Conservation (phyloP, 2,329 filamentous ascomycete genomes). For the Lojkania enalia region DNA sequence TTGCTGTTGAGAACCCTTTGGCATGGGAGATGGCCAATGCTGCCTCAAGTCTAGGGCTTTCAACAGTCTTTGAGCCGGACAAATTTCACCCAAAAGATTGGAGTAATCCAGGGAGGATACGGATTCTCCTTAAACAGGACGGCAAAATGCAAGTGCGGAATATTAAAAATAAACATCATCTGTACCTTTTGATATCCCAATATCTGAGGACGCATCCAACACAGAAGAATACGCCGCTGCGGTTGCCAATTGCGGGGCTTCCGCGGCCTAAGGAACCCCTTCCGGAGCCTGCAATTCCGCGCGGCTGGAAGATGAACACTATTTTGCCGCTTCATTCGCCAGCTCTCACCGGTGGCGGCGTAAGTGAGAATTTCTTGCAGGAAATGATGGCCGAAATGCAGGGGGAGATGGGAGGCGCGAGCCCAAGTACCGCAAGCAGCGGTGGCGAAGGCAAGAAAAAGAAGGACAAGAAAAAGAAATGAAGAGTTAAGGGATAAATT, state of each 20-base stretch:
- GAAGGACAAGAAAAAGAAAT: constrained; percentile 47
- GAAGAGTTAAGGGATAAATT: too few species aligned
- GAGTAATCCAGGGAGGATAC: constrained; percentile 91
- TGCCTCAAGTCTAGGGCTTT: constrained; percentile 63
- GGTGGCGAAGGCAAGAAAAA: constrained; percentile 33
- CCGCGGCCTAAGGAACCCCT: constrained; percentile 68
- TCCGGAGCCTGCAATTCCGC: constrained; percentile 68
- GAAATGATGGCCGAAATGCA: constrained; percentile 97
- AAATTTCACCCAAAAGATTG: constrained; percentile 96
- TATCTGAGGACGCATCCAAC: constrained; percentile 80
- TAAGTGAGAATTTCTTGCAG: constrained; percentile 91
- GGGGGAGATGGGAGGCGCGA: constrained; percentile 41
- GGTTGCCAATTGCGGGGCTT: constrained; percentile 73
- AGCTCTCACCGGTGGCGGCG: constrained; percentile 87
- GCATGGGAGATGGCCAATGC: constrained; percentile 88
- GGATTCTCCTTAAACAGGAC: constrained; percentile 71
- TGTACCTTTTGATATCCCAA: constrained; percentile 78
- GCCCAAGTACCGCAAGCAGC: constrained; percentile 22
- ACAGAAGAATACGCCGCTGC: constrained; percentile 69
- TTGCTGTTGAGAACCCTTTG: constrained; percentile 82
- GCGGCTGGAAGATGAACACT: constrained; percentile 87
- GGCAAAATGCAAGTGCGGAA: constrained; percentile 54
- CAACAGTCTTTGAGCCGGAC: constrained; percentile 82
- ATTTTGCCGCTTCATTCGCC: constrained; percentile 86
- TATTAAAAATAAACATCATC: constrained; percentile 79